Percentiles rank a stretch among this genome's conserved stretches.
Evolutionary conservation across 768 basidiomycete species (phyloP).

Genomic region (Tylopilus intermedius): DNA sequence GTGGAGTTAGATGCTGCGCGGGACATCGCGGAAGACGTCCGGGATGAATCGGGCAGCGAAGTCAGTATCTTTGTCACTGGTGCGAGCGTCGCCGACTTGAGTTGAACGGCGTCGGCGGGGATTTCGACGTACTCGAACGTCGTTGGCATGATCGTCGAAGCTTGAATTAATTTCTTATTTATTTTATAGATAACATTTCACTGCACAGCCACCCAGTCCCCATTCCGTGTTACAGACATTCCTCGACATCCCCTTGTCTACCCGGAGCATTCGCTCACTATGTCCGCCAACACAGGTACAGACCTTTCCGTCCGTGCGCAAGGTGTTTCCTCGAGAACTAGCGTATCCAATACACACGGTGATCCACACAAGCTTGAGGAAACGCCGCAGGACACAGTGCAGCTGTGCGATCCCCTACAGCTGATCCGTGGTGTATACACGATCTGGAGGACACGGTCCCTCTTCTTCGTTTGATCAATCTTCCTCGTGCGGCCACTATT

Average conservation of each 20-base stretch:
- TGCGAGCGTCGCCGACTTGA: slow-evolving; percentile 26
- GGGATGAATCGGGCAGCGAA: slow-evolving; percentile 31
- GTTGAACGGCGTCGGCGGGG: slow-evolving; percentile 35
- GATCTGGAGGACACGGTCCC: slow-evolving; percentile 39
- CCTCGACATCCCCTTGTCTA: slow-evolving; percentile 30
- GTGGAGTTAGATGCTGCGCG: slow-evolving; percentile 11
- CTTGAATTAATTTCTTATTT: not conserved
- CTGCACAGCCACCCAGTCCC: slow-evolving; percentile 8
- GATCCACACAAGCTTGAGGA: slow-evolving; percentile 3
- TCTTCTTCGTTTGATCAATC: slow-evolving; percentile 6
- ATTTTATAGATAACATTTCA: not conserved
- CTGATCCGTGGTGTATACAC: slow-evolving; percentile 49
- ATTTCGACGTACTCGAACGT: slow-evolving; percentile 40
- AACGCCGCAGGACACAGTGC: slow-evolving; percentile 17
- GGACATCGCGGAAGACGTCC: slow-evolving; percentile 9
- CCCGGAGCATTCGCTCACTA: slow-evolving; percentile 30
- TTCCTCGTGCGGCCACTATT: not conserved
- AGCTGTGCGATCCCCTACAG: slow-evolving; percentile 9
- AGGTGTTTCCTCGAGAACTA: slow-evolving; percentile 24
- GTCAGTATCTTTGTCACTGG: slow-evolving; percentile 41
- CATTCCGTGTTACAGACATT: slow-evolving; percentile 16
- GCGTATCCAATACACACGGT: slow-evolving; percentile 13
- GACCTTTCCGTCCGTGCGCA: slow-evolving; percentile 30
- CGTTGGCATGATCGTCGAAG: slow-evolving; percentile 19
- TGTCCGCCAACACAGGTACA: slow-evolving; percentile 32